Evolutionary conservation across 805 yeast genomes (phyloP).

Genomic region (Starmerella potacharoeniae): DNA sequence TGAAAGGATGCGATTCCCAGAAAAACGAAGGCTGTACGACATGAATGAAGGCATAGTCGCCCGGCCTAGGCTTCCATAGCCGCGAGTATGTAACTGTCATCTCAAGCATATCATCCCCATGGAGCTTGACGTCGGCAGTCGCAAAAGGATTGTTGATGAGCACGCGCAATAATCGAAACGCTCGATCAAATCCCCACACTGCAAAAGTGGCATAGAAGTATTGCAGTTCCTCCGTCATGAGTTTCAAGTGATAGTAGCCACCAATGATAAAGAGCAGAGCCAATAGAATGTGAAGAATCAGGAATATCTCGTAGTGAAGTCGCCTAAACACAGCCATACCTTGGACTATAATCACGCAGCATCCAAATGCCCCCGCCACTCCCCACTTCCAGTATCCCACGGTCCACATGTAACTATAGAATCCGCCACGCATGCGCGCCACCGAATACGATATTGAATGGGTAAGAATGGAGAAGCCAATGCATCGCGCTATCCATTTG

Average conservation of each 20-base stretch:
- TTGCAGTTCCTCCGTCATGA: slow-evolving; percentile 36
- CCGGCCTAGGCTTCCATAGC: slow-evolving; percentile 40
- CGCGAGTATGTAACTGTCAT: slow-evolving; percentile 32
- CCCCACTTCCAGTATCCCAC: slow-evolving; percentile 30
- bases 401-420: slow-evolving; percentile 21
- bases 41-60: slow-evolving; percentile 45
- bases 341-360: slow-evolving; percentile 35
- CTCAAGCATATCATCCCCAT: slow-evolving; percentile 19
- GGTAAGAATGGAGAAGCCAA: slow-evolving; percentile 37
- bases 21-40: slow-evolving; percentile 27
- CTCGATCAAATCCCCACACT: slow-evolving; percentile 59
- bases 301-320: slow-evolving; percentile 47
- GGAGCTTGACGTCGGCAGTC: background rate
- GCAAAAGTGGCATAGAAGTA: slow-evolving; percentile 43
- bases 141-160: background rate
- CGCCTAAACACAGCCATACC: slow-evolving; percentile 43
- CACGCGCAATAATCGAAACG: slow-evolving; percentile 44
- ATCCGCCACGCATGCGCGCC: background rate
- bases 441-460: slow-evolving; percentile 46
- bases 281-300: slow-evolving; percentile 45
- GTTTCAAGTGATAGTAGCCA: slow-evolving; percentile 48
- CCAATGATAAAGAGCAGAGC: slow-evolving; percentile 42
- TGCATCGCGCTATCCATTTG: slow-evolving; percentile 47
- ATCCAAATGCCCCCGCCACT: slow-evolving; percentile 35
- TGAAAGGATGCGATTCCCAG: slow-evolving; percentile 69